A percentile compares a stretch with the other conserved stretches of the same genome.
These are phyloP conservation scores for Spiraea crenata DNA, from an alignment of 331 rosid species.

Conservation along the genomic window DNA sequence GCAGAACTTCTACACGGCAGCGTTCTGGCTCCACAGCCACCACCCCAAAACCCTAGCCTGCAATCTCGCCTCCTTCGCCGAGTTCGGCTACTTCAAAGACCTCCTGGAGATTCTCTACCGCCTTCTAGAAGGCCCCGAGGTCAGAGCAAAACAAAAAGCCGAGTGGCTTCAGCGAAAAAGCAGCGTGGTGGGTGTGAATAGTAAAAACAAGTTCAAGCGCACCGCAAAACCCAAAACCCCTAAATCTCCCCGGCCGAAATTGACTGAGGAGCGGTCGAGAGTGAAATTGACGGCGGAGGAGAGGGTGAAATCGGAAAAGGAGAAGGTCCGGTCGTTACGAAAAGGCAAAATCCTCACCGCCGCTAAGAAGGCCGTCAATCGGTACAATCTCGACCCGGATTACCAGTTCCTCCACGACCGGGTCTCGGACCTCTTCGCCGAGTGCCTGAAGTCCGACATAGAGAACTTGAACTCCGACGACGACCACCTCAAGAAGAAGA, in stretches of 20 bases:
- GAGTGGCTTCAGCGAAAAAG: constrained; percentile 24
- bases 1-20: constrained; percentile 48
- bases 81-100: constrained; percentile 67
- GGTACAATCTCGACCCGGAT: too few relatives aligned
- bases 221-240: not conserved
- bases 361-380: too few relatives aligned
- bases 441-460: too few relatives aligned
- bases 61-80: constrained; percentile 47
- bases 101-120: constrained; percentile 62
- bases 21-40: constrained; percentile 48
- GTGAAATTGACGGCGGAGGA: not conserved
- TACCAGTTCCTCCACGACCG: too few relatives aligned
- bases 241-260: not conserved
- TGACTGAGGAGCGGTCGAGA: not conserved
- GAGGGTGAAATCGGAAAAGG: constrained; percentile 21
- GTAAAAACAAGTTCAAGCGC: not conserved
- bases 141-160: constrained; percentile 20
- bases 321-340: constrained; percentile 30
- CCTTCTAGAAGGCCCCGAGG: constrained; percentile 40
- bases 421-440: too few relatives aligned
- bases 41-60: constrained; percentile 56
- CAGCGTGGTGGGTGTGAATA: not conserved
- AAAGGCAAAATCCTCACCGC: not conserved
- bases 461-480: too few relatives aligned
- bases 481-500: too few relatives aligned